Base-by-base conservation (phyloP, 2,329 filamentous ascomycete genomes). In the Aspergillus fumigatiaffinis region DNA sequence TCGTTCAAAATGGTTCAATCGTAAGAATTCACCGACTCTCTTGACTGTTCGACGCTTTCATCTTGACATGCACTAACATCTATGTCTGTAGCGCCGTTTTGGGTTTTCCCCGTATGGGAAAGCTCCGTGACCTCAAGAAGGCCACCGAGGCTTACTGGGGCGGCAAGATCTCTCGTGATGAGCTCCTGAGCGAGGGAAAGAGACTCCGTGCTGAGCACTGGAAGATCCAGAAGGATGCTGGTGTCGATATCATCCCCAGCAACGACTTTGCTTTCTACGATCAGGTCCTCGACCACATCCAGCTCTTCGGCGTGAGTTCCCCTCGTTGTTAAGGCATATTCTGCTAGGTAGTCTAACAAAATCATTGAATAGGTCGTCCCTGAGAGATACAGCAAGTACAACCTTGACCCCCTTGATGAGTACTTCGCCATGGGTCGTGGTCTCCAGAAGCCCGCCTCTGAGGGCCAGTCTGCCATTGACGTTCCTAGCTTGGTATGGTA, bases 381-480 rank as follows among this genome's bases (percentile, higher is more conserved):
- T 69, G 91, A 96, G 80, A 88, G 92, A 71, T 99, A 99, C 83
- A 89, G 88, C 77, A 90, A 89, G 82, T 87, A 94, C 81, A 88
- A 88, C 71, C 91, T 99, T 66, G 82, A 93, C 79, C 80, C 85
- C 66, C 82, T 99, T 76, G 94, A 99, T 82, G 88, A 96, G 82
- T 97, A 97, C 88, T 99, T 99, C 75, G 94, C 94, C 80, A 96
- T 99, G 91, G 94, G 94, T 74, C 91, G 94, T 88, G 94, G 94
- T 76, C 92, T 95, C 82, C 94, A 99, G 82, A 95, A 87, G 86
- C 87, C 74, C 86, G 90, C 78, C 58, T 74, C 76, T 58, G 76
- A 77, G 55, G 68, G 70, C 58, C 66, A 71, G 63, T 66, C 74
- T 52, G 79, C 77, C 56, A 84, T 97, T 70, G 94, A 99, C 79